Evolutionary conservation across 83 land plant genomes (phyloP), one percentile per base, ranked within the genome.

Genomic region (Thuja plicata): DNA sequence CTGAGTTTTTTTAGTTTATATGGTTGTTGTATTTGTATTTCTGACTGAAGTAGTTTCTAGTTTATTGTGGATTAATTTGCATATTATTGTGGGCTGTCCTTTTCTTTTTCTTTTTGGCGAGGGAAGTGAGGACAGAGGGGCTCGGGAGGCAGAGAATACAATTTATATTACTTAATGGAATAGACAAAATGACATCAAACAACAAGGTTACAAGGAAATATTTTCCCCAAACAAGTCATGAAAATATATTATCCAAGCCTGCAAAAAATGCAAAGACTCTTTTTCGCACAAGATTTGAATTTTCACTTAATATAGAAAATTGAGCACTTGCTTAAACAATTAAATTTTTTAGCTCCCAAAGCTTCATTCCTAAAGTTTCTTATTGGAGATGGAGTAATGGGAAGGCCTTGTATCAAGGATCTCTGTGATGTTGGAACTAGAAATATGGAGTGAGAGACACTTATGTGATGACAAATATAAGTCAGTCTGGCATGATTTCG

Each of bases 1-100:
- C 19, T 46, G 10, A n/a, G 54, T 83, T 83, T 45, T 83, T 45
- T 17, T 46, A 83, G 54, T 83, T 83, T 43, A 82, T 81, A 81
- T 82, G 32, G 15, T 46, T 83, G 48, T 83, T 30, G 10, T 83
- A 46, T 45, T 83, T 46, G 34, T 21, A 27, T 10, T 83, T 83
- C 55, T 46, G 85, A 10, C 32, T 24, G 54, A 76, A 76, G 30
- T 27, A 66, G 17, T 76, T 76, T 76, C 40, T 35, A 76, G 38
- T 76, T 76, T 76, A 11, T 76, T 76, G 35, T 76, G 13, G 37
- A 35, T 35, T 76, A 15, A 35, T 34, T 76, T 66, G 30, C 73
- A 66, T 8, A 8, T 66, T 24, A 27, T 27, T 66, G 73, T 66
- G n/a, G n/a, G 73, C 32, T 6, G n/a, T 66, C 2, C 2, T 27